Base-by-base conservation (phyloP, 1,139 yeast genomes). In the Blastobotrys elegans region DNA sequence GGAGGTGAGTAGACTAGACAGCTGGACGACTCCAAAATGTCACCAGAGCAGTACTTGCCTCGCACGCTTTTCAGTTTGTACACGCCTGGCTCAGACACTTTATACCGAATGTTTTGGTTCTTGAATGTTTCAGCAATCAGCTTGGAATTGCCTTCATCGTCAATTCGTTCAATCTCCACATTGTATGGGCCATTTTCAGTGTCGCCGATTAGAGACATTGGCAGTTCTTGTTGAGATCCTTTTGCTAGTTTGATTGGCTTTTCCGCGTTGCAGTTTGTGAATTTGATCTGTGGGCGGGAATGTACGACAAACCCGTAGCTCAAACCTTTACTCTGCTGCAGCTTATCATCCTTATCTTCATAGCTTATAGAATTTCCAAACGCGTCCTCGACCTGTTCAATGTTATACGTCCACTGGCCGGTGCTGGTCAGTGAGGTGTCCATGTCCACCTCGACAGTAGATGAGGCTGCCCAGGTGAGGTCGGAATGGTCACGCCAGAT, bases 381-480 rank as follows among this genome's bases (percentile, higher is more conserved):
- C 1, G 84, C 84, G 65, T 90, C 97, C 8, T 74, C 74, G 5
- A 89, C 75, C 52, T 78, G 79, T 39, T 79, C 77, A 38, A 90
- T 73, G 44, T 79, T 79, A 59, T 85, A 88, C 33, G 77, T 74
- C 63, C 86, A 74, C 18, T 68, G 69, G 13, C 95, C 95, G 5
- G 78, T 68, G 18, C 71, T 68, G 13, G 71, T 69, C 32, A 78
- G 46, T 10, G 70, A 65, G n/a, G 74, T 68, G 46, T 76, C 79
- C 49, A 80, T 59, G 21, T 75, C 74, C 26, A 80, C 73, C 16
- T 71, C 69, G 11, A 80, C 75, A 2, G 72, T 64, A 42, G 69
- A 69, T 1, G 75, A 61, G 14, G 68, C 65, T 0, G 82, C 82
- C 86, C 86, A 81, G 17, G 69, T 62, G 14, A 80, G 59, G 48